Base-by-base conservation (phyloP, 2,329 filamentous ascomycete genomes). In the Neonectria coccinea region DNA sequence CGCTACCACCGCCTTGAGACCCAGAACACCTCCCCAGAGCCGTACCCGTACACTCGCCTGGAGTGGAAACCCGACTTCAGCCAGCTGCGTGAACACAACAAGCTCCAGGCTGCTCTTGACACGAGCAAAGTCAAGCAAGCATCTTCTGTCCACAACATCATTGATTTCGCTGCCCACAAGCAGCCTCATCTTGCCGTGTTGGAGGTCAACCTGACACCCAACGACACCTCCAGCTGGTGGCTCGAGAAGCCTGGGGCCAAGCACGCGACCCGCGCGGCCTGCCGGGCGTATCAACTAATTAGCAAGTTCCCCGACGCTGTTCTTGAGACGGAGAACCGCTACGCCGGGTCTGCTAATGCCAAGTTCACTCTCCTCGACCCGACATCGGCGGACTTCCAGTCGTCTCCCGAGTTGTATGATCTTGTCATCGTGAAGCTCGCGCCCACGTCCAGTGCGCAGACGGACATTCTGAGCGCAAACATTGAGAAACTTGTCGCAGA, bases 161-260 rank as follows among this genome's bases (percentile, higher is more conserved):
- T 63, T 42, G 50, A 63, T 53, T 59, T 63, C 18, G 48, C 47
- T 14, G 54, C 55, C 29, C 60, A 63, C 48, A 63, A 63, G 55
- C 25, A 47, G 25, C 55, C 60, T 18, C 39, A 57, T 25, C 42
- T 63, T 42, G 41, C 39, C 6, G 42, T 63, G 9, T 48, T 63
- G 14, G 60, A 63, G 41, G 16, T 63, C 29, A 63, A 63, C 31
- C 14, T 63, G 47, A 9, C 14, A 3, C 48, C 22, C 1, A 48
- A 59, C 14, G 48, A 54, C 42, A 22, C 48, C 5, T 54, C 54
- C 2, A 52, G 44, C 14, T 11, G 54, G 25, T 63, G 60, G 60
- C 55, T 63, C 25, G 54, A 62, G 31, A 56, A 52, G 31, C n/a
- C 53, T 7, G 59, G 39, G 14, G 16, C 48, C 7, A 41, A 54